Base-by-base conservation (phyloP, 345 rosid genomes). In the Arabis hirsuta region DNA sequence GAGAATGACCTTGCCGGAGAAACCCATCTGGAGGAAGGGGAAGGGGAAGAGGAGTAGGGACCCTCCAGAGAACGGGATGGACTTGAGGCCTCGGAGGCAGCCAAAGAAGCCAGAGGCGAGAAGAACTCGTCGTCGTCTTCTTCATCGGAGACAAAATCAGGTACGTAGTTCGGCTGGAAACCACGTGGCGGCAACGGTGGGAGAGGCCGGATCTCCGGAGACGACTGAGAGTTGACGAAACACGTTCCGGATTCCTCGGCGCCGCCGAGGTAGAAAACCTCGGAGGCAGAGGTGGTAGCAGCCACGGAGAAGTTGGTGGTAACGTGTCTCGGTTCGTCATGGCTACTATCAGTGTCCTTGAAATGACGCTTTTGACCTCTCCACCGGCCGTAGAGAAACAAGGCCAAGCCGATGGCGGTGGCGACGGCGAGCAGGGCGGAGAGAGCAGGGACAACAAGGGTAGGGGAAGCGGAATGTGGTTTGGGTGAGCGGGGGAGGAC, bases 141-240 rank as follows among this genome's bases (percentile, higher is more conserved):
- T 14, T 56, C 60, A 14, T 74, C 62, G 10, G 78, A 86, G n/a
- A 75, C 81, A 14, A 71, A 74, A 2, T 81, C 74, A 4, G 69
- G 64, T 19, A 80, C 87, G 5, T 79, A 82, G 75, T 78, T 77
- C 58, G 55, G 86, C 74, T 74, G 45, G 20, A 73, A 79, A 52
- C 79, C 71, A 76, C 80, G 87, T 50, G 84, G 55, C 7, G 83
- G 76, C 14, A 95, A 84, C 3, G 99, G 96, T 32, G 99, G 98
- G 8, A 95, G 83, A 1, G 98, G 99, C 3, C 84, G 89, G 41
- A 95, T 87, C 82, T 91, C 99, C 69, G 99, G 99, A 36, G 41
- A 36, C 6, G 99, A 91, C 7, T 88, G 88, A 69, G 86, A 55
- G 67, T 87, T 91, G 48, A 80, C 58, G 38, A 83, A 84, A 66